Percentiles rank a stretch among this genome's conserved stretches.
Evolutionary conservation across 495 filamentous ascomycete species (phyloP).

Genomic region (Podospora comata): DNA sequence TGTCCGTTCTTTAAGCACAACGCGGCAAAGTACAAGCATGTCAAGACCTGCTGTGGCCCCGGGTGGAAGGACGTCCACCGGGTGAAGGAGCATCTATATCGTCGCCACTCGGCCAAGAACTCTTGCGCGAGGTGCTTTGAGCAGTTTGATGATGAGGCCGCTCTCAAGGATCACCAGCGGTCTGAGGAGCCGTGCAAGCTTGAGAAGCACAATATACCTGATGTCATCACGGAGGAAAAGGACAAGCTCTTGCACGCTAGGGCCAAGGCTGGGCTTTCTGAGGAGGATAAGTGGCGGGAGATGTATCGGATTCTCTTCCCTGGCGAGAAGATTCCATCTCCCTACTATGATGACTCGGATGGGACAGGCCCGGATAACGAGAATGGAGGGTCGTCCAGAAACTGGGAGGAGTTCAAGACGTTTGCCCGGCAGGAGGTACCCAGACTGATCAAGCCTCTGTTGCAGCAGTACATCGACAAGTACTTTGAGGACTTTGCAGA

Average conservation of each 20-base stretch:
- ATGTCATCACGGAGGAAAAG: slow-evolving; percentile 32
- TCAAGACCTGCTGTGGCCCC: slow-evolving; percentile 41
- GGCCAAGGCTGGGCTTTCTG: slow-evolving; percentile 22
- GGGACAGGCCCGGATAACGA: background rate
- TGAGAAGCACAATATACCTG: slow-evolving; percentile 9
- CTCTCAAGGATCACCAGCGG: slow-evolving; percentile 38
- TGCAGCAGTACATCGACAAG: slow-evolving; percentile 29
- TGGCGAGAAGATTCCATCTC: slow-evolving; percentile 23
- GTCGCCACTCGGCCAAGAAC: slow-evolving; percentile 39
- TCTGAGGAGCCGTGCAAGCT: slow-evolving; percentile 36
- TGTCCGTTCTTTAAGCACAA: slow-evolving; percentile 46
- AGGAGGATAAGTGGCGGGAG: slow-evolving; percentile 32
- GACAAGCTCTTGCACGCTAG: slow-evolving; percentile 27
- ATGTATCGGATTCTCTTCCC: slow-evolving; percentile 35
- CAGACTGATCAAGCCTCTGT: slow-evolving; percentile 14
- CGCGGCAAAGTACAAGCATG: slow-evolving; percentile 33
- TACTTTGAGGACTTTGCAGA: slow-evolving; percentile 20
- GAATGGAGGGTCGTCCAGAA: slow-evolving; percentile 11
- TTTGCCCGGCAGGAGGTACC: slow-evolving; percentile 24
- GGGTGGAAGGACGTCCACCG: slow-evolving; percentile 45
- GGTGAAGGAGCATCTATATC: slow-evolving; percentile 49
- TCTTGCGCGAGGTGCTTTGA: slow-evolving; percentile 41
- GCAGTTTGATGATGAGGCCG: slow-evolving; percentile 37
- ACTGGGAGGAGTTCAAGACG: slow-evolving; percentile 23
- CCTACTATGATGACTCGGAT: slow-evolving; percentile 24